A percentile compares a stretch with the other conserved stretches of the same genome.
Evolutionary conservation across 768 basidiomycete genomes (phyloP).

Genomic region (Agrocybe chaxingu): DNA sequence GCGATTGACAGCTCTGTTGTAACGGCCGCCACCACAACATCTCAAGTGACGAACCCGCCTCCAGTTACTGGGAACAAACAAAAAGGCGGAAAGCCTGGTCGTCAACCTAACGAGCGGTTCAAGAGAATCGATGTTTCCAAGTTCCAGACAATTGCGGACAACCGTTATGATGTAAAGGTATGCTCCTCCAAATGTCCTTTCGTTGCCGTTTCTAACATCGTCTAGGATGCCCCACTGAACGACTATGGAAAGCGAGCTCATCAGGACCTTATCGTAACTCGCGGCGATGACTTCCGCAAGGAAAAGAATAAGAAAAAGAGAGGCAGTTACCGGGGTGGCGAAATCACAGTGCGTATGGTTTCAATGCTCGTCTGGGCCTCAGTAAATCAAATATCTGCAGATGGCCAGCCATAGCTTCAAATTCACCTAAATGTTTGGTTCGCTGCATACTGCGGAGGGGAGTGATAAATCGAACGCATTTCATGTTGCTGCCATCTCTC

Average conservation of each 20-base stretch:
- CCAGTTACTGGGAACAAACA: constrained; percentile 14
- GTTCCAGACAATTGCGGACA: constrained; percentile 46
- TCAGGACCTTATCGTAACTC: constrained; percentile 86
- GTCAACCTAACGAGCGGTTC: constrained; percentile 66
- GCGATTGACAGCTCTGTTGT: constrained; percentile 43
- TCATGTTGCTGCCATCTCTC: no score
- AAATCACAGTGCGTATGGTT: constrained; percentile 71
- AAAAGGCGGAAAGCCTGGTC: constrained; percentile 28
- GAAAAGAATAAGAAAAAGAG: constrained; percentile 99
- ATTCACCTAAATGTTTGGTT: constrained; percentile 38
- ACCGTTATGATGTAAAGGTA: constrained; percentile 81
- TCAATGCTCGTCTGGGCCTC: not conserved
- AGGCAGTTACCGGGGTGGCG: constrained; percentile 90
- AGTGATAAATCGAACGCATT: no score
- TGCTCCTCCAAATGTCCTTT: constrained; percentile 3
- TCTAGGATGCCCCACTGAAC: constrained; percentile 56
- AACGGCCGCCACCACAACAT: constrained; percentile 28
- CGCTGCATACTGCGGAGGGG: not conserved
- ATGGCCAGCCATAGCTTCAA: constrained; percentile 87
- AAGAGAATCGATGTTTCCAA: constrained; percentile 64
- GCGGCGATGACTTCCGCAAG: constrained; percentile 94
- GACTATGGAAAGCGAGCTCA: constrained; percentile 91
- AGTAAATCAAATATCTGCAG: constrained; percentile 30
- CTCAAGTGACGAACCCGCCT: constrained; percentile 9
- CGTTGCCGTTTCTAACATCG: not conserved